Percentiles rank a stretch among this genome's conserved stretches.
Evolutionary conservation across 768 basidiomycete species (phyloP).

Genomic region (Asterophora parasitica): DNA sequence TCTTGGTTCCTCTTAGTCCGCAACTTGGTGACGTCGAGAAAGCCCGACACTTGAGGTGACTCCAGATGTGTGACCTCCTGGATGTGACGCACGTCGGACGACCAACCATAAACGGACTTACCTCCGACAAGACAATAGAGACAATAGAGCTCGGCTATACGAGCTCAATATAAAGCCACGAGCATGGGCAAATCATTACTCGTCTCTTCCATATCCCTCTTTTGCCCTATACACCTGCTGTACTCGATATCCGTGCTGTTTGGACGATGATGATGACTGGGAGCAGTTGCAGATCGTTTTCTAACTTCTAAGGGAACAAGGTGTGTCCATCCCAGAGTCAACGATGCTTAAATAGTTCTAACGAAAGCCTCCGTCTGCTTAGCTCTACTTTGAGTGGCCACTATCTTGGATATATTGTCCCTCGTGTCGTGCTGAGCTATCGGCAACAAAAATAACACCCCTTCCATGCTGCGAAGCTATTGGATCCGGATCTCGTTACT

Average conservation of each 20-base stretch:
- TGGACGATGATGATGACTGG: background rate
- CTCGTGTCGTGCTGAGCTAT: background rate
- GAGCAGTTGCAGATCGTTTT: background rate
- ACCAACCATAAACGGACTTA: too few species aligned
- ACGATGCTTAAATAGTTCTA: background rate
- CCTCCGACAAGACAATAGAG: constrained; percentile 18
- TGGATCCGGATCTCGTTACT: background rate
- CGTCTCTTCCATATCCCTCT: constrained; percentile 11
- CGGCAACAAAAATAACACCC: constrained; percentile 3
- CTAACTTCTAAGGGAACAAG: background rate
- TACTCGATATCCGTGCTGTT: background rate
- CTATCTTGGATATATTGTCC: background rate
- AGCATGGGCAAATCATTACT: background rate
- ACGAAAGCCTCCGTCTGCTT: background rate
- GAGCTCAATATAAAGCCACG: constrained; percentile 20
- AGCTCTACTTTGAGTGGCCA: background rate
- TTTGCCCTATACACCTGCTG: background rate
- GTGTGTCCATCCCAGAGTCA: background rate
- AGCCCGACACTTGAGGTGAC: too few species aligned
- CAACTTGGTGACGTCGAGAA: too few species aligned
- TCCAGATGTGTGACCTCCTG: too few species aligned
- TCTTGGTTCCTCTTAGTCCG: too few species aligned
- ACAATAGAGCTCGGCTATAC: constrained; percentile 20
- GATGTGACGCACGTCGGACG: too few species aligned
- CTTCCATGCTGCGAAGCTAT: background rate